Conservation (phyloP, 345 rosid species). For the Salix brachista region DNA sequence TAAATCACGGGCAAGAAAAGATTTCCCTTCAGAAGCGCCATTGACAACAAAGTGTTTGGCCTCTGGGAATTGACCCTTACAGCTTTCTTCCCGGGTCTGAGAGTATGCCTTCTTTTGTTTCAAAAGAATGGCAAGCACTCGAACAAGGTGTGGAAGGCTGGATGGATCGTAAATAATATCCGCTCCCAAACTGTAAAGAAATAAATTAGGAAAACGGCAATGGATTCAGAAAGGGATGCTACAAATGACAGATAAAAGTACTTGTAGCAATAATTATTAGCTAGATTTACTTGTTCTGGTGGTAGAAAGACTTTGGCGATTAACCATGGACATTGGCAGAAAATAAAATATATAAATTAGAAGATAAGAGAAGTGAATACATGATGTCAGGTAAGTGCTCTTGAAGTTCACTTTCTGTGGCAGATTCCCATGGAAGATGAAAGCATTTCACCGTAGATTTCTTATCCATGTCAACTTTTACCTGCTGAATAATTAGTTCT, state of each 20-base stretch:
- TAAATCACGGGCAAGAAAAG: not conserved
- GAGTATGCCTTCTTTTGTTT: slow-evolving; percentile 21
- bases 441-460: slow-evolving; percentile 53
- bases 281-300: too few species aligned
- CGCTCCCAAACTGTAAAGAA: slow-evolving; percentile 61
- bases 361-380: slow-evolving; percentile 35
- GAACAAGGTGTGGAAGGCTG: slow-evolving; percentile 68
- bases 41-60: not conserved
- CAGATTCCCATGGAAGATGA: slow-evolving; percentile 83
- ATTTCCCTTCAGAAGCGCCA: slow-evolving; percentile 5
- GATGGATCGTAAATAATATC: slow-evolving; percentile 73
- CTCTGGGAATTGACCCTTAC: not conserved
- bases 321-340: not conserved
- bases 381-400: slow-evolving; percentile 52
- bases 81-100: slow-evolving; percentile 9
- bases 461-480: slow-evolving; percentile 9
- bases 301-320: not conserved
- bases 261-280: too few species aligned
- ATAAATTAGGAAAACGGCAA: not conserved
- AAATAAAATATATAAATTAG: not conserved
- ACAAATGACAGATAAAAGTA: not conserved
- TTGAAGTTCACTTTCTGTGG: slow-evolving; percentile 43
- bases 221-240: not conserved
- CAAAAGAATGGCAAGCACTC: slow-evolving; percentile 51
- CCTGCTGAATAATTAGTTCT: not conserved